phyloP scores from a whole-genome alignment of 2,329 filamentous ascomycete genomes.

The Thielaviopsis ethacetica region DNA sequence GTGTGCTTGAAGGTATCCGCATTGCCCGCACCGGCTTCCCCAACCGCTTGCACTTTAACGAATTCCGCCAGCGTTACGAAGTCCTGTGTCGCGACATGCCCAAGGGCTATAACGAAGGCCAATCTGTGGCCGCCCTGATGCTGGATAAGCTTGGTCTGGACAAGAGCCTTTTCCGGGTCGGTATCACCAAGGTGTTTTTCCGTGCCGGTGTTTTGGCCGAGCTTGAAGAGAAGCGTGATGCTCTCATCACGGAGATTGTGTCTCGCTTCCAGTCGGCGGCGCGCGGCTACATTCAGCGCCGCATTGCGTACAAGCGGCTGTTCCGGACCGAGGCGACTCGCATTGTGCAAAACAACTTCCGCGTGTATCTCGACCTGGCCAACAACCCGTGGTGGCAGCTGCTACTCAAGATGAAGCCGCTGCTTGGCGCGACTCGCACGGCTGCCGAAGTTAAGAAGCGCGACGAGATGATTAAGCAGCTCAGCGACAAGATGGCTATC shows the following conservation, averaged over 20 bases:
- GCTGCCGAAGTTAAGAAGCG: constrained; percentile 88
- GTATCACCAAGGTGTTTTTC: constrained; percentile 96
- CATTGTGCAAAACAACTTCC: constrained; percentile 89
- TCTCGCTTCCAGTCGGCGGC: constrained; percentile 82
- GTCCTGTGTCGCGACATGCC: constrained; percentile 82
- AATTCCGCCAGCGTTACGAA: constrained; percentile 92
- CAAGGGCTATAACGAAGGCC: constrained; percentile 79
- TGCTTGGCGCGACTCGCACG: constrained; percentile 81
- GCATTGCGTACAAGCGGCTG: constrained; percentile 78
- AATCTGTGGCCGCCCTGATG: constrained; percentile 70
- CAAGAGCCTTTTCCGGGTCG: constrained; percentile 74
- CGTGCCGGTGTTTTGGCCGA: constrained; percentile 89
- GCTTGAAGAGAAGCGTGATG: constrained; percentile 86
- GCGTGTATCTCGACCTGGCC: constrained; percentile 76
- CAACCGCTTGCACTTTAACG: constrained; percentile 77
- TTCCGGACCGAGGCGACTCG: constrained; percentile 89
- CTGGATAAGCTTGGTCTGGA: constrained; percentile 80
- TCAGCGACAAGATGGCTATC: constrained; percentile 68
- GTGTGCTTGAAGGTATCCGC: constrained; percentile 95
- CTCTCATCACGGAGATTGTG: constrained; percentile 88
- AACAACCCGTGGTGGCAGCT: constrained; percentile 96
- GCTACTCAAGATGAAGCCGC: constrained; percentile 84
- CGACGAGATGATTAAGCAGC: constrained; percentile 78
- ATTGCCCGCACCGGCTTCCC: constrained; percentile 96
- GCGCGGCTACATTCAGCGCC: constrained; percentile 73